These are phyloP conservation scores for Boletus speciosus DNA, from an alignment of 768 basidiomycete species.

Conservation along the genomic window DNA sequence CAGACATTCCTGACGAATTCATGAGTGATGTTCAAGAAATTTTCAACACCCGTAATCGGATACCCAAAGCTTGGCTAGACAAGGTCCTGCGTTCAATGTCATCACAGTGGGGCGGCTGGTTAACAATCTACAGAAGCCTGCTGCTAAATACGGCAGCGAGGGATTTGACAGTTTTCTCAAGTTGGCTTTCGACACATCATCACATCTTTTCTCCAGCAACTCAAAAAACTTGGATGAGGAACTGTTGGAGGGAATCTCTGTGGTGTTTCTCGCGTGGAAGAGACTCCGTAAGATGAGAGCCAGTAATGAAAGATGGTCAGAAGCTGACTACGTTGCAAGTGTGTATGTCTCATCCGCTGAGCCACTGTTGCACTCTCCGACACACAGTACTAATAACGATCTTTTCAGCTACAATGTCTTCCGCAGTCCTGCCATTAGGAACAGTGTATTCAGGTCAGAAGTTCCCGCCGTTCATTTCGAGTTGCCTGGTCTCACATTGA, in stretches of 20 bases:
- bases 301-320: constrained; percentile 47
- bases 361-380: not conserved
- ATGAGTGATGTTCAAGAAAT: constrained; percentile 36
- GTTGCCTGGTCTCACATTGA: constrained; percentile 1
- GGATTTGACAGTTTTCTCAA: constrained; percentile 25
- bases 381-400: not conserved
- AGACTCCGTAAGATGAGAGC: constrained; percentile 41
- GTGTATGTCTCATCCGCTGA: constrained; percentile 37
- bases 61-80: constrained; percentile 44
- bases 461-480: not conserved
- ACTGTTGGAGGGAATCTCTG: constrained; percentile 37
- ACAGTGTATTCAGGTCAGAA: constrained; percentile 42
- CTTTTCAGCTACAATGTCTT: constrained; percentile 44
- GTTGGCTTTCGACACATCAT: constrained; percentile 32
- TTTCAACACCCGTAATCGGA: constrained; percentile 34
- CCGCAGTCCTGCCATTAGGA: constrained; percentile 42
- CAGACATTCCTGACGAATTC: constrained; percentile 42
- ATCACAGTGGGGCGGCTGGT: not conserved
- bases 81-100: constrained; percentile 27
- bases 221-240: constrained; percentile 16
- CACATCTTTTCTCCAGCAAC: constrained; percentile 39
- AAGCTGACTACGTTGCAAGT: constrained; percentile 53
- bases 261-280: constrained; percentile 45
- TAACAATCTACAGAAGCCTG: constrained; percentile 2
- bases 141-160: constrained; percentile 3